A percentile compares a stretch with the other conserved stretches of the same genome.
Conservation (phyloP, 1,284 basidiomycete species). For the Ustilago trichophora region DNA sequence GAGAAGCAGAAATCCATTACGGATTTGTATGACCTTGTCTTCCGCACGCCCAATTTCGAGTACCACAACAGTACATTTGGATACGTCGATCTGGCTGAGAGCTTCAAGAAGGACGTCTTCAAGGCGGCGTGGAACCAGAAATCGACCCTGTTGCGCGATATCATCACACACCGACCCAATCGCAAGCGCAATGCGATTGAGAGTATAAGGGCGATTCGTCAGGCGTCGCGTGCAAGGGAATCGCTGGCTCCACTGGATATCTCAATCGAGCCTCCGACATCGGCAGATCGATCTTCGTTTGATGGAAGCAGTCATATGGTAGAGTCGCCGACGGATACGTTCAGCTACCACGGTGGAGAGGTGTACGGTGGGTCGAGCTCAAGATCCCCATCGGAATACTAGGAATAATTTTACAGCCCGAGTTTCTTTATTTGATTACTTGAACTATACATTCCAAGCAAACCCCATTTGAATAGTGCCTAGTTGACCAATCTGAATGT, state of each 20-base stretch:
- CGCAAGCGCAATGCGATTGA: constrained; percentile 42
- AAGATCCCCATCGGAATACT: no score
- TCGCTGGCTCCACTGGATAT: constrained; percentile 24
- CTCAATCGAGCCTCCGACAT: constrained; percentile 33
- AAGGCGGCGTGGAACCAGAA: constrained; percentile 64
- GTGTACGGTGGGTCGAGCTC: not conserved
- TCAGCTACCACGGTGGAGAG: constrained; percentile 15
- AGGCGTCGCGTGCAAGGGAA: constrained; percentile 21
- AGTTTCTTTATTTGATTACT: no score
- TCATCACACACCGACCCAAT: constrained; percentile 52
- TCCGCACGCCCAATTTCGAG: constrained; percentile 72
- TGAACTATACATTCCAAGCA: no score
- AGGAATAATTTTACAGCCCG: no score
- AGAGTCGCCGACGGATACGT: constrained; percentile 33
- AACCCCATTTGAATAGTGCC: no score
- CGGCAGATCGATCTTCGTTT: constrained; percentile 7
- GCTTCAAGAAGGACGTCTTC: constrained; percentile 62
- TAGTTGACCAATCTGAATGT: no score
- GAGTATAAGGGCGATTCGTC: constrained; percentile 34
- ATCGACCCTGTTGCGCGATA: constrained; percentile 55
- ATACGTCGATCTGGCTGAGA: constrained; percentile 59
- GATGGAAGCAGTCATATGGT: constrained; percentile 16
- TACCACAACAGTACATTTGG: constrained; percentile 89
- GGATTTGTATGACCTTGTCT: constrained; percentile 71
- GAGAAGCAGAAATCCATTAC: constrained; percentile 70